Evolutionary conservation across 2,329 filamentous ascomycete species (phyloP), one percentile per base, ranked within the genome.

Genomic region (Claviceps quebecensis): DNA sequence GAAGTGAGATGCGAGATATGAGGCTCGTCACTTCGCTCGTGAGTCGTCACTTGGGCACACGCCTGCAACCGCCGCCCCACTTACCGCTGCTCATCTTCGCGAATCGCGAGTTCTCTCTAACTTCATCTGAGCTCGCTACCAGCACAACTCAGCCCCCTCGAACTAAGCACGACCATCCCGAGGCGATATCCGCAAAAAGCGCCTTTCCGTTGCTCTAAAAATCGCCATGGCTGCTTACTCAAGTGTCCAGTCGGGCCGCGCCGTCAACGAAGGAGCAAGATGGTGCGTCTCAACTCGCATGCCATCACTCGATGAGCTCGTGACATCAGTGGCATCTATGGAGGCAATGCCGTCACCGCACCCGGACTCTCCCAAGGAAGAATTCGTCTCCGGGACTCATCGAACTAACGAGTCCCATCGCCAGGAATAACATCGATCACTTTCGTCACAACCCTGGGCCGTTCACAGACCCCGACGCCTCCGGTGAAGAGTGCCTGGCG

Each of bases 341-440:
- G 29, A 34, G 29, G 29, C 29, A 34, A 16, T 45, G 14, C 8
- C 43, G 36, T 19, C 5, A 23, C 19, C 19, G 23, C 5, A 13
- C 19, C 11, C 13, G 14, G 40, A 19, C 13, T 43, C 5, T 22
- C 6, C 8, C 4, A n/a, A 9, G 9, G 8, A 19, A 19, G 17
- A 41, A 43, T 22, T 22, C 14, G 40, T 19, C 14, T 7, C 41
- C 41, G 23, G 41, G 16, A 23, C 39, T 16, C n/a, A 22, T 38
- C 22, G 13, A 37, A 13, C 48, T 49, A 19, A 49, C 9, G 29
- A 36, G 11, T 23, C 13, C 26, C 7, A 53, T 50, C 56, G 53
- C 51, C 56, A 94, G 89, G 89, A 83, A 80, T 66, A 84, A 95
- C 65, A 77, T 97, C 52, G 82, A 97, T 68, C 83, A 78, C 55